A percentile compares a stretch with the other conserved stretches of the same genome.
Evolutionary conservation across 208 protist species (phyloP).

Genomic region (Crithidia mellificae): DNA sequence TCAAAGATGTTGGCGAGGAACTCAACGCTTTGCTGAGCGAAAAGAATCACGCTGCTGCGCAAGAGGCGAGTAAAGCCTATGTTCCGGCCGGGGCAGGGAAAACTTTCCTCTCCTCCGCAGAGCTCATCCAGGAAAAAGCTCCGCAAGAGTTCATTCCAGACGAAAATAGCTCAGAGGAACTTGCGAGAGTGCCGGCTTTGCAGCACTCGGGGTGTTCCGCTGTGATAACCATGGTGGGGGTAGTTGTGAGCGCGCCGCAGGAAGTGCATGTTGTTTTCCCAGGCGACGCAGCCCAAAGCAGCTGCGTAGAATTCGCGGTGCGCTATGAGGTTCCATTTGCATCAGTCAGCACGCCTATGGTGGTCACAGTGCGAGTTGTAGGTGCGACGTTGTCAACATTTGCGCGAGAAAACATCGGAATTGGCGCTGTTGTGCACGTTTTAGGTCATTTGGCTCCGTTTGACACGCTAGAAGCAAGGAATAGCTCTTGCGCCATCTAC

Average conservation of each 20-base stretch:
- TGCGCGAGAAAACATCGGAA: conserved; percentile 41
- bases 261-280: conserved; percentile 11
- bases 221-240: conserved; percentile 71
- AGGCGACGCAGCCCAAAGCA: conserved; percentile 20
- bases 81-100: conserved; percentile 50
- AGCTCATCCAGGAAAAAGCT: conserved; percentile 71
- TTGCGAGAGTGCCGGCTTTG: conserved; percentile 41
- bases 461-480: background rate
- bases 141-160: conserved; percentile 72
- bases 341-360: conserved; percentile 26
- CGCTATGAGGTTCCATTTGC: conserved; percentile 65
- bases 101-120: conserved; percentile 58
- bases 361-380: conserved; percentile 56
- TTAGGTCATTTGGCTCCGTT: conserved; percentile 72
- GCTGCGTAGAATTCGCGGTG: conserved; percentile 55
- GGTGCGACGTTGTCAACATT: conserved; percentile 65
- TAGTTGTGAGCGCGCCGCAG: conserved; percentile 17
- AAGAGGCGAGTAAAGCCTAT: conserved; percentile 33
- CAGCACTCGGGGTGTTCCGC: conserved; percentile 54
- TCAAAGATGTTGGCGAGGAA: conserved; percentile 51
- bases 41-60: conserved; percentile 13
- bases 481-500: conserved; percentile 42
- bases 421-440: conserved; percentile 82
- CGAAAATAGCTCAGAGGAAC: conserved; percentile 37
- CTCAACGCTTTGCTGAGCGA: conserved; percentile 39